Evolutionary conservation across 2,329 filamentous ascomycete genomes (phyloP).

Genomic region (Taxawa tesnikishii): DNA sequence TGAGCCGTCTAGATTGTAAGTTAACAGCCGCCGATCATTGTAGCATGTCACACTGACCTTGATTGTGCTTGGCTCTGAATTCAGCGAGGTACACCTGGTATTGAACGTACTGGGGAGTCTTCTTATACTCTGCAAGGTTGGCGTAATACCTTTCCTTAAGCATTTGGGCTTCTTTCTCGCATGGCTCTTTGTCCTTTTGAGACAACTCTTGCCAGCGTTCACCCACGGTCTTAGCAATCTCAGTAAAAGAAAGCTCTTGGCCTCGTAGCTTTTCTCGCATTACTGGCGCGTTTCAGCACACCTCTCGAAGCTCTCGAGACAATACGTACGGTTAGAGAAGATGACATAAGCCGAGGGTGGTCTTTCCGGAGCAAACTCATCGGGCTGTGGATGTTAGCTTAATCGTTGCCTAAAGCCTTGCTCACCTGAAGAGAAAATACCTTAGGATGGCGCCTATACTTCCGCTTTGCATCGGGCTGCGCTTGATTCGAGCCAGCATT

Average conservation of each 20-base stretch:
- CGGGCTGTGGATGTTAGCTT: slow-evolving; percentile 38
- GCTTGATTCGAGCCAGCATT: neutral
- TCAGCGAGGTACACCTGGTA: slow-evolving; percentile 64
- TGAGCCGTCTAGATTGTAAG: neutral
- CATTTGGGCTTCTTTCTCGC: slow-evolving; percentile 56
- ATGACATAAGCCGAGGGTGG: slow-evolving; percentile 75
- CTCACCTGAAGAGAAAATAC: slow-evolving; percentile 26
- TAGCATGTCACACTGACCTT: neutral
- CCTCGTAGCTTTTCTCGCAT: slow-evolving; percentile 68
- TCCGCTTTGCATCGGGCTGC: slow-evolving; percentile 44
- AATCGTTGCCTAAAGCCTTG: neutral
- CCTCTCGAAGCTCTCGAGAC: neutral
- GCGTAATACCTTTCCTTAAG: slow-evolving; percentile 68
- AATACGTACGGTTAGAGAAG: slow-evolving; percentile 64
- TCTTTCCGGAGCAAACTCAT: slow-evolving; percentile 68
- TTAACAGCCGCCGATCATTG: neutral
- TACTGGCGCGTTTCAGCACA: slow-evolving; percentile 30
- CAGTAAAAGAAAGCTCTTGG: slow-evolving; percentile 66
- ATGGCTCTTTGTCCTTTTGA: slow-evolving; percentile 55
- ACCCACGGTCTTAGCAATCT: slow-evolving; percentile 71
- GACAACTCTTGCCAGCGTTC: slow-evolving; percentile 69
- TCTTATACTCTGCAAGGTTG: slow-evolving; percentile 65
- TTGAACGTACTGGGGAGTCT: slow-evolving; percentile 54
- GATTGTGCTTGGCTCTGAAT: slow-evolving; percentile 58
- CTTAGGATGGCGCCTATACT: slow-evolving; percentile 69